These are phyloP conservation scores for Scenedesmus sp. DNA, from an alignment of 163 green algal species.

Conservation along the genomic window DNA sequence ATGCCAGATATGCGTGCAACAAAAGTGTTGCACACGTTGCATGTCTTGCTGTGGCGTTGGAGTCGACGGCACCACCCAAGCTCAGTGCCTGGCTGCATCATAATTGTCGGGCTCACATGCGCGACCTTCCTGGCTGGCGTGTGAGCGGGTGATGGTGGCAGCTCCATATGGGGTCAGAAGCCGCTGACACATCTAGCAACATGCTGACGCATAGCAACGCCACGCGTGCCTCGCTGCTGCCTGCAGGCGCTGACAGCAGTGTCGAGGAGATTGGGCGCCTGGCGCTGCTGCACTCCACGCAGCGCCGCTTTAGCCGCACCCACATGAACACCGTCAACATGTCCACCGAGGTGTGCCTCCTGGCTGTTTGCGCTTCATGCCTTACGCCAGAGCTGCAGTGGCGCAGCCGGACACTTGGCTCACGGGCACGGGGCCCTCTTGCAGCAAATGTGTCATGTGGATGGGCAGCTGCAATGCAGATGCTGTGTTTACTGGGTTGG, in stretches of 20 bases:
- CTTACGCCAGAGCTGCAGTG: no score
- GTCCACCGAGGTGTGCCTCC: neutral
- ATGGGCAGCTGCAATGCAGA: no score
- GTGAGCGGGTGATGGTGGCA: neutral
- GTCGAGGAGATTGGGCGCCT: slow-evolving; percentile 11
- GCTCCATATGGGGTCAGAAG: neutral
- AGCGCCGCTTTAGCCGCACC: slow-evolving; percentile 1
- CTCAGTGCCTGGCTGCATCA: neutral
- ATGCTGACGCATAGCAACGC: neutral
- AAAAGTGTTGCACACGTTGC: no score
- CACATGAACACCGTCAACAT: slow-evolving; percentile 41
- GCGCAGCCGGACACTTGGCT: no score
- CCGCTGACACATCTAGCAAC: neutral
- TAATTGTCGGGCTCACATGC: neutral
- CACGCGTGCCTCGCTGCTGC: neutral
- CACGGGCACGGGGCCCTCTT: neutral
- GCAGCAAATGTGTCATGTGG: slow-evolving; percentile 7
- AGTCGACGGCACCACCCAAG: neutral
- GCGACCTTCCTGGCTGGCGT: neutral
- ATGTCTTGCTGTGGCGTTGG: neutral
- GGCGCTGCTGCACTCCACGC: slow-evolving; percentile 33
- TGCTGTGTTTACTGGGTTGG: no score
- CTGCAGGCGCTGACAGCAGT: neutral
- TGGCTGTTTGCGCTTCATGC: no score
- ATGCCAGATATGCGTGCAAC: no score